Base-by-base conservation (phyloP, 179 eudicot genomes). In the Patellifolia procumbens region DNA sequence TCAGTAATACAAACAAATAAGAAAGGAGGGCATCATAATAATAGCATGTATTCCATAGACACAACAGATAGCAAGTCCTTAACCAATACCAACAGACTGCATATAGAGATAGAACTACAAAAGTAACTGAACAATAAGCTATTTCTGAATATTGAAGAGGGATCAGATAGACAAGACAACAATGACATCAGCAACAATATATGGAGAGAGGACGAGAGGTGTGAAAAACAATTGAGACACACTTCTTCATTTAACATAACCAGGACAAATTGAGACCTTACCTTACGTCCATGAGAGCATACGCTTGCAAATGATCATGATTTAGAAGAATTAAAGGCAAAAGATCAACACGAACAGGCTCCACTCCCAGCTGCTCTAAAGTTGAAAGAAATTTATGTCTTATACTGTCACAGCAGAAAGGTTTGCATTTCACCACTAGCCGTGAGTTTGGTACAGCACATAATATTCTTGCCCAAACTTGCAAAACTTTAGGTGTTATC, bases 291-390 rank as follows among this genome's bases (percentile, higher is more conserved):
- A 95, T 95, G 45, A 91, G 94, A 77, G 95, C 83, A 89, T 95
- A 95, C 68, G 99, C 88, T 86, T 95, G 99, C 99, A 95, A 88
- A 81, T 95, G 99, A 77, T 95, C 99, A 80, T 93, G 99, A 86
- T 95, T 95, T 68, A 95, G 88, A 83, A 95, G 95, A 83, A 95
- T 95, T 68, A 95, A 78, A 63, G 99, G 99, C 85, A 95, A 83
- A 76, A 95, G 92, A 82, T 95, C 99, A 79, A 95, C 93, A 68
- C 99, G 97, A 48, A 79, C 86, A 61, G 99, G 78, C 60, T 95
- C 97, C 87, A 95, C 88, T 17, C 99, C 99, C 82, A 91, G 77
- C 87, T 93, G 90, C 94, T 93, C 96, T 87, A 95, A 82, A 58
- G 90, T 86, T 53, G 96, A 86, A 67, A 95, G 91, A 86, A 95